A percentile compares a stretch with the other conserved stretches of the same genome.
Evolutionary conservation across 768 basidiomycete species (phyloP).

Genomic region (Tulasnella sp.): DNA sequence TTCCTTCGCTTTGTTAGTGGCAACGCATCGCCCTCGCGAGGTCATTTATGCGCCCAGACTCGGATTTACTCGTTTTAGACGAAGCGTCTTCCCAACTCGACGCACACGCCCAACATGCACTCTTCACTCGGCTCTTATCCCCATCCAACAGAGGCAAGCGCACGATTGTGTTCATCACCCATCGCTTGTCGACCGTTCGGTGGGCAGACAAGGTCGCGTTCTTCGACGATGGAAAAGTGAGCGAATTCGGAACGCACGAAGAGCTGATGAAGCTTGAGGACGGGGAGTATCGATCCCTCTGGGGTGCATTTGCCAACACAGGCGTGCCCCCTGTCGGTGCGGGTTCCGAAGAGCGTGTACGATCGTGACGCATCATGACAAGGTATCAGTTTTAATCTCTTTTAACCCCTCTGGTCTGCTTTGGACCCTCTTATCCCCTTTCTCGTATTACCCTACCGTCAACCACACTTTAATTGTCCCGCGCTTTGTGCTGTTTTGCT

Average conservation of each 20-base stretch:
- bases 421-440: too few species aligned
- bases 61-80: conserved; percentile 76
- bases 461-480: too few species aligned
- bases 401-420: too few species aligned
- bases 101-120: neutral
- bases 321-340: too few species aligned
- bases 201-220: conserved; percentile 52
- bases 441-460: too few species aligned
- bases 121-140: conserved; percentile 41
- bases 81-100: conserved; percentile 38
- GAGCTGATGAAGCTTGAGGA: conserved; percentile 38
- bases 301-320: neutral
- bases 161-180: conserved; percentile 73
- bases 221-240: conserved; percentile 36
- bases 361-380: too few species aligned
- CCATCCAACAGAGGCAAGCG: conserved; percentile 54
- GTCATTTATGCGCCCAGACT: conserved; percentile 72
- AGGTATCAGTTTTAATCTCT: too few species aligned
- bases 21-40: conserved; percentile 76
- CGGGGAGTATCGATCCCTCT: neutral
- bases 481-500: too few species aligned
- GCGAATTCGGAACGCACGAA: conserved; percentile 64
- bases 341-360: too few species aligned
- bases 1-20: conserved; percentile 41
- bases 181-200: conserved; percentile 66